Evolutionary conservation across 1,139 yeast genomes (phyloP), one percentile per base, ranked within the genome.

Genomic region (Blastobotrys arbuscula): DNA sequence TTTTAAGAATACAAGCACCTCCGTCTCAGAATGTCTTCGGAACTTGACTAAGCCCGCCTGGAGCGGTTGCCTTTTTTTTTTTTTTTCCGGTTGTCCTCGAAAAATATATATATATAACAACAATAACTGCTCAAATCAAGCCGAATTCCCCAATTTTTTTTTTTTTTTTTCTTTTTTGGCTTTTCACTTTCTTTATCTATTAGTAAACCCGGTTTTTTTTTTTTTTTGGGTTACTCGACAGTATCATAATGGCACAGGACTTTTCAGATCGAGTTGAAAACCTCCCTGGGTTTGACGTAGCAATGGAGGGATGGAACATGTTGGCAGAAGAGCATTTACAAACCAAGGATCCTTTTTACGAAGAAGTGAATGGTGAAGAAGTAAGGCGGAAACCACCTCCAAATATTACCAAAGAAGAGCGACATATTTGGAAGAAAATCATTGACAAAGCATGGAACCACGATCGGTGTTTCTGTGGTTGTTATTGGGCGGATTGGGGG

Each of bases 381-480:
- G 74, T 75, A 38, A 75, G 79, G 51, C 72, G 86, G 30, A 75
- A 76, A 56, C 73, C 87, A 13, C 83, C 89, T 0, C 73, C 72
- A 2, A 73, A 75, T 24, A 74, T 81, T 30, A 73, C 83, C n/a
- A 76, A 77, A 47, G 71, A 74, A 35, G 95, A 88, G 56, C 78
- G 76, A 43, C 76, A 77, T 59, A 68, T 76, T 12, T 89, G 94
- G 94, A 84, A 81, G 60, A 68, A 65, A 38, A 72, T 89, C n/a
- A 90, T 83, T 59, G 73, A 69, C 44, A 74, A 77, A 55, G 96
- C 97, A 0, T 90, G 96, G 96, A 62, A 75, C 8, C 90, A 89
- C 60, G 97, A 90, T 63, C 76, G 78, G 57, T 85, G 95, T 61
- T 77, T 81, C 50, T 72, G 86, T 58, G 95, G 95, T 1, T 83